These are phyloP conservation scores for Seiridium cupressi DNA, from an alignment of 2,329 filamentous ascomycete genomes.

Conservation along the genomic window DNA sequence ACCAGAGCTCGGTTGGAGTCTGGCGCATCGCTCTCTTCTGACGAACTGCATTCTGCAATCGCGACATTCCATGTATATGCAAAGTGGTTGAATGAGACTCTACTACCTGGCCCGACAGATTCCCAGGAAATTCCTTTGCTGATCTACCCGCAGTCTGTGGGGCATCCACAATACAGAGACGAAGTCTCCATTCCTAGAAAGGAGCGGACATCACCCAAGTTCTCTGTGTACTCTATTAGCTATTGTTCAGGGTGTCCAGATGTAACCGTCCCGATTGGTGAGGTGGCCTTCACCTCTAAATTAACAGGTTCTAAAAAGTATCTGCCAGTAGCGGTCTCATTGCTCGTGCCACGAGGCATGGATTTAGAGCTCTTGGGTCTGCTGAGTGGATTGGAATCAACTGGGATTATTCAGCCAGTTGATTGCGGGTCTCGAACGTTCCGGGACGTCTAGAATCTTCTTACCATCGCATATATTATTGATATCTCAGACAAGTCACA, in stretches of 20 bases:
- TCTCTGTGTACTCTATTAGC: slow-evolving; percentile 16
- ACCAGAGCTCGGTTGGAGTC: slow-evolving; percentile 13
- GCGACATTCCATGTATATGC: slow-evolving; percentile 8
- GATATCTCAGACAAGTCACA: too few relatives aligned
- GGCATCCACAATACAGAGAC: slow-evolving; percentile 14
- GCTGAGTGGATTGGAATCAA: not conserved
- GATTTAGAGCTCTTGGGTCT: not conserved
- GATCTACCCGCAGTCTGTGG: slow-evolving; percentile 16
- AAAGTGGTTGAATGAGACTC: slow-evolving; percentile 11
- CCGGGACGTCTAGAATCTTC: too few relatives aligned
- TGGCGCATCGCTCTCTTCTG: slow-evolving; percentile 5
- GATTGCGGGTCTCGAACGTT: not conserved
- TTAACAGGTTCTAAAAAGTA: not conserved
- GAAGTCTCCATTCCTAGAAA: not conserved
- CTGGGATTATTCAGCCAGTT: not conserved
- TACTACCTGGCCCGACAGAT: slow-evolving; percentile 9
- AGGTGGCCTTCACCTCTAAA: not conserved
- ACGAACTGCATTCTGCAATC: slow-evolving; percentile 3
- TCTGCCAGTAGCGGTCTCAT: not conserved
- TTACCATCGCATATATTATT: too few relatives aligned
- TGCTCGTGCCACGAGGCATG: not conserved
- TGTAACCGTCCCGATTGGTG: slow-evolving; percentile 1
- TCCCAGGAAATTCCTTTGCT: slow-evolving; percentile 10
- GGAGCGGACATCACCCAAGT: slow-evolving; percentile 2
- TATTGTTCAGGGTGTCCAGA: slow-evolving; percentile 19